Evolutionary conservation across 2,329 filamentous ascomycete genomes (phyloP).

Genomic region (Beauveria australis): DNA sequence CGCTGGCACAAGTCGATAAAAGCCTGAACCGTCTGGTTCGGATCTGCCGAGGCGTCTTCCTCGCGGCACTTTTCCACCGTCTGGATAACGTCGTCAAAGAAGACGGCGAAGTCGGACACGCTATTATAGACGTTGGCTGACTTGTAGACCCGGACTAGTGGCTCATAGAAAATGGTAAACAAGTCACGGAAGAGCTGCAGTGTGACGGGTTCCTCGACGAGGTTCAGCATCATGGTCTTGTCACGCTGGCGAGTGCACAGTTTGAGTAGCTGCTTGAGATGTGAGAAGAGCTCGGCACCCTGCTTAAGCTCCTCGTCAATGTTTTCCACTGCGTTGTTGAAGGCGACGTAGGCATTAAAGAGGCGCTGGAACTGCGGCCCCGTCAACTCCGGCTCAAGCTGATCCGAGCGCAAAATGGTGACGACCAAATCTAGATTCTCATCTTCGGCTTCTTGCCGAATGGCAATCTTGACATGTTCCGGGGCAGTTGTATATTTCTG

Average conservation of each 20-base stretch:
- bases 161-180: constrained; percentile 98
- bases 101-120: constrained; percentile 90
- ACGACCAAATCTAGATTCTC: constrained; percentile 83
- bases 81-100: constrained; percentile 87
- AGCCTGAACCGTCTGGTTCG: constrained; percentile 94
- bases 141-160: constrained; percentile 93
- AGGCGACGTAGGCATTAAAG: constrained; percentile 93
- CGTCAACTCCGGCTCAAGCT: constrained; percentile 62
- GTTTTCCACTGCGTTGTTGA: constrained; percentile 90
- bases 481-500: constrained; percentile 69
- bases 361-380: constrained; percentile 72
- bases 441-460: constrained; percentile 62
- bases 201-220: constrained; percentile 96
- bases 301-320: constrained; percentile 80
- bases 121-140: constrained; percentile 97
- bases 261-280: constrained; percentile 91
- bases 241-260: constrained; percentile 84
- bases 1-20: constrained; percentile 95
- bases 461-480: constrained; percentile 63
- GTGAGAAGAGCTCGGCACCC: constrained; percentile 85
- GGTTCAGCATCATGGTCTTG: constrained; percentile 92
- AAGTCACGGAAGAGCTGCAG: constrained; percentile 92
- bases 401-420: constrained; percentile 71
- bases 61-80: constrained; percentile 58
- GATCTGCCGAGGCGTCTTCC: constrained; percentile 83